Evolutionary conservation across 306 rosid genomes (phyloP).

Genomic region (Cucurbita pepo): DNA sequence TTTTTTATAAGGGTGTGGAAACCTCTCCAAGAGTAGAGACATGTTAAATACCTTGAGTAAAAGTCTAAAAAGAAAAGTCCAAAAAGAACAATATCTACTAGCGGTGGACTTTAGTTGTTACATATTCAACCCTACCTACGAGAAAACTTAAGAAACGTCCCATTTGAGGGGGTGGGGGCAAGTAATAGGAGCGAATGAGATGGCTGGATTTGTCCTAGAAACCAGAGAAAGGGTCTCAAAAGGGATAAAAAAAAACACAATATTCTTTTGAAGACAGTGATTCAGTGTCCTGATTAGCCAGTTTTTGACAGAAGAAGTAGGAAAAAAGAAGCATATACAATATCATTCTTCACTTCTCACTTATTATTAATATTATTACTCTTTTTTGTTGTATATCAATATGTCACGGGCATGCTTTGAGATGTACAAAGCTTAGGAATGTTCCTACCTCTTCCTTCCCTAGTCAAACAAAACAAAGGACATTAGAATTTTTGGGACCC

Average conservation of each 20-base stretch:
- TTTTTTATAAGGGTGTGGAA: too few species aligned
- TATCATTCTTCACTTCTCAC: not conserved
- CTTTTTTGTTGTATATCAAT: not conserved
- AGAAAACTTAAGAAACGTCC: not conserved
- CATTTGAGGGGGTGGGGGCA: not conserved
- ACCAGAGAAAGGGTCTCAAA: conserved; percentile 1
- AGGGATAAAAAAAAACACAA: not conserved
- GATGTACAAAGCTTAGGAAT: conserved; percentile 37
- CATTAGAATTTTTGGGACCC: not conserved
- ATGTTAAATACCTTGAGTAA: too few species aligned
- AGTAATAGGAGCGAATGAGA: not conserved
- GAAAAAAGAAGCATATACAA: not conserved
- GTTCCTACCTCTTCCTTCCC: conserved; percentile 21
- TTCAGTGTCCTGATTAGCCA: not conserved
- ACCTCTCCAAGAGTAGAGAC: too few species aligned
- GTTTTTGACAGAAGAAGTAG: not conserved
- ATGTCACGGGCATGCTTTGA: conserved; percentile 55
- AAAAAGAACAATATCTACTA: too few species aligned
- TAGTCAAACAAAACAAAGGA: not conserved
- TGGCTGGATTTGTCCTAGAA: conserved; percentile 4
- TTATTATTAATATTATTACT: not conserved
- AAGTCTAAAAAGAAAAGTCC: rapidly evolving
- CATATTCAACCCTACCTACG: too few species aligned
- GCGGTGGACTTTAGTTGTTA: too few species aligned
- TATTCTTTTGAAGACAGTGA: conserved; percentile 4